Evolutionary conservation across 2,329 filamentous ascomycete genomes (phyloP).

Genomic region (Arthrobotrys megalospora): DNA sequence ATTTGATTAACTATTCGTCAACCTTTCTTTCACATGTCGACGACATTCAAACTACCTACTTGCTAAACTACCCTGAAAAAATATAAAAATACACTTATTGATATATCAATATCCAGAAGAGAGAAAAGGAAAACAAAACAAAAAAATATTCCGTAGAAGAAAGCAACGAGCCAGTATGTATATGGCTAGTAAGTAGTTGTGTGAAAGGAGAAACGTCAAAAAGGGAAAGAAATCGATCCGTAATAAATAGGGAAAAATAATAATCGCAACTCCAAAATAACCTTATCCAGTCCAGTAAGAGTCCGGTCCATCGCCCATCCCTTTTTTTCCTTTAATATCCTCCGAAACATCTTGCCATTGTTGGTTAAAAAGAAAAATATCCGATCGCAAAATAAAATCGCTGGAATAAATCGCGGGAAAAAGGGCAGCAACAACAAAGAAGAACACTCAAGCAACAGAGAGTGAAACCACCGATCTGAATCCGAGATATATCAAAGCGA

Average conservation of each 20-base stretch:
- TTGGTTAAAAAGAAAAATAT: slow-evolving; percentile 6
- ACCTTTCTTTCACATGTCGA: slow-evolving; percentile 3
- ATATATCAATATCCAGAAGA: slow-evolving; percentile 17
- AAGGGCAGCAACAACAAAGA: slow-evolving; percentile 1
- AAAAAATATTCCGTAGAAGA: slow-evolving; percentile 7
- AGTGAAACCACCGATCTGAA: slow-evolving; percentile 13
- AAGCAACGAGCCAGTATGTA: slow-evolving; percentile 2
- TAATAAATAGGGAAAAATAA: slow-evolving; percentile 5
- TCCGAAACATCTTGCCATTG: slow-evolving; percentile 12
- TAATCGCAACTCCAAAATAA: slow-evolving; percentile 23
- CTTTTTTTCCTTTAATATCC: slow-evolving; percentile 16
- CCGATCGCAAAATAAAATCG: slow-evolving; percentile 27
- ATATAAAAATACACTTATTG: slow-evolving; percentile 26
- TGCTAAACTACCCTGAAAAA: slow-evolving; percentile 12
- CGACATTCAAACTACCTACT: slow-evolving; percentile 16
- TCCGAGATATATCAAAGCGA: slow-evolving; percentile 20
- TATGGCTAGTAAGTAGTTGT: slow-evolving; percentile 1
- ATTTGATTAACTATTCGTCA: slow-evolving; percentile 17
- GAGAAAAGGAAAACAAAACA: slow-evolving; percentile 8
- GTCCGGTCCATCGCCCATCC: slow-evolving; percentile 27
- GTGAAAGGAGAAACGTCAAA: background rate
- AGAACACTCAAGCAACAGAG: slow-evolving; percentile 1
- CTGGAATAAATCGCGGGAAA: slow-evolving; percentile 7
- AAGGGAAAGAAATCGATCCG: slow-evolving; percentile 14
- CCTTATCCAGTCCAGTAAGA: slow-evolving; percentile 26